Base-by-base conservation (phyloP, 305 asterid species). In the Solanum aculeatissimum region DNA sequence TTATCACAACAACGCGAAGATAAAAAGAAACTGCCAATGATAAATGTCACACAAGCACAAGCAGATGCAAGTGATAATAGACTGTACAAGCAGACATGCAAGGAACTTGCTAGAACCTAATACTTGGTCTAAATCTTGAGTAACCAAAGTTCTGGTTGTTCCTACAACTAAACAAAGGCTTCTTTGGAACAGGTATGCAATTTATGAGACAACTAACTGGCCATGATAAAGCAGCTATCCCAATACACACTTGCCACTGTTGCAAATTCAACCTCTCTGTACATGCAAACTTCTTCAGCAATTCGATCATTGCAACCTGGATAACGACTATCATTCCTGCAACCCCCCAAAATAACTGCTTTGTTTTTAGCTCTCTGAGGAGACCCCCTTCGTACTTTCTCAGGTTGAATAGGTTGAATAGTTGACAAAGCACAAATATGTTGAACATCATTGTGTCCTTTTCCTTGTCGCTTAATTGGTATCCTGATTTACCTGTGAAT, bases 401-500 rank as follows among this genome's bases (percentile, higher is more conserved):
- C 21, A 83, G 32, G n/a, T 83, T 80, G 84, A 86, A 71, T 43
- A 84, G 81, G 47, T 32, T 19, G 65, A 63, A 82, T 18, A 89
- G 80, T 84, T 89, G 90, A 74, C 90, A 89, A 25, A 89, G 90
- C 45, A 89, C 90, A n/a, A 87, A 86, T 25, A 62, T 86, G 21
- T 89, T 89, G 89, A 89, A 89, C 82, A 87, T 83, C 86, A 89
- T 80, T 54, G 91, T 87, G 27, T 89, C 87, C 53, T 83, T 89
- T 81, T 78, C 85, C 40, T 54, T 82, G 32, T 83, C 63, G 35
- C 82, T 84, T 35, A 89, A 10, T 13, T 84, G 42, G 42, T 82
- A 87, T 47, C 10, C 16, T 27, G 90, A 82, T 47, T 87, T 75
- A 16, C 88, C 87, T 11, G 43, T 79, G 85, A 88, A 88, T 21